Evolutionary conservation across 2,329 filamentous ascomycete genomes (phyloP), one percentile per base, ranked within the genome.

Genomic region (Graphium sp.): DNA sequence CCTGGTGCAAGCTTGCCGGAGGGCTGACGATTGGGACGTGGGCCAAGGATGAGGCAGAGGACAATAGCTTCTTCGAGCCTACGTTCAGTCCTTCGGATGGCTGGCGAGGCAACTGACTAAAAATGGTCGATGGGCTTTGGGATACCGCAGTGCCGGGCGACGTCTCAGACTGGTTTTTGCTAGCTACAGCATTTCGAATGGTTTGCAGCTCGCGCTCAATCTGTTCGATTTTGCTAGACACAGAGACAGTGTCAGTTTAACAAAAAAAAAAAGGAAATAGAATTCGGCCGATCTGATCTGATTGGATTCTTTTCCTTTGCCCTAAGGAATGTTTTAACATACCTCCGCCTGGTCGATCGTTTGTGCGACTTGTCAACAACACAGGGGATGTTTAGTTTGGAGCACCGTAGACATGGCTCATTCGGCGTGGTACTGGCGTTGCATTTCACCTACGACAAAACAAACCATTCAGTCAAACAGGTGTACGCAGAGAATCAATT

Each of bases 191-290:
- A 36, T 66, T 53, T 38, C 65, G 66, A 39, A 67, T 66, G 40
- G 48, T 60, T 35, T 52, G 56, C n/a, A 68, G 55, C 40, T 67
- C 63, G 34, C 62, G 57, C 28, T 60, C 62, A 5, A 68, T 48
- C 35, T 63, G 57, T 36, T 69, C 64, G 4, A 69, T 48, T 40
- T 69, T 68, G 38, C 64, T 67, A 26, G 4, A 20, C 6, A 21
- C 10, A 6, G 13, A 23, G 12, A 16, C 11, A n/a, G 18, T 13
- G 9, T 15, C 15, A 5, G 22, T 7, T 13, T 23, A 6, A 29
- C 9, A 20, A 19, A 12, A 13, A 11, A n/a, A 12, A 20, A 5
- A 13, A 19, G 18, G n/a, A 28, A 12, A 7, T 8, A 12, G n/a
- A 7, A 28, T n/a, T n/a, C n/a, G n/a, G n/a, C n/a, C n/a, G n/a